Base-by-base conservation (phyloP, 1,284 basidiomycete species). In the Ceratobasidium sp. region DNA sequence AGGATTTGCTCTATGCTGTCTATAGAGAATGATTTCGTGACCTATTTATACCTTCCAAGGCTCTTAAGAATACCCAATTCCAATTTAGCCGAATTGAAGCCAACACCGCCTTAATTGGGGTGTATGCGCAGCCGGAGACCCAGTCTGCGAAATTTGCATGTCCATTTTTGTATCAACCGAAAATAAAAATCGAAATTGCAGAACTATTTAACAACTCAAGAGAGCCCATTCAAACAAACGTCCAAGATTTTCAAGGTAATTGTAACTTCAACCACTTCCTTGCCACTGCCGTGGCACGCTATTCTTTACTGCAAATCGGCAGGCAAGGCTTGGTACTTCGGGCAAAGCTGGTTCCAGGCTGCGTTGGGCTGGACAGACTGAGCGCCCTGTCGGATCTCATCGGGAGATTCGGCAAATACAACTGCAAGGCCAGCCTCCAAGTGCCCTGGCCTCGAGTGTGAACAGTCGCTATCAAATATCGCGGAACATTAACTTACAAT, bases 341-440 rank as follows among this genome's bases (percentile, higher is more conserved):
- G 52, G 65, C 65, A 70, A 39, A 70, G 65, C 28, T 70, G 52
- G 28, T 70, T 48, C 65, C 65, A 70, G 8, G 53, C 53, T n/a
- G 23, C 26, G 43, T 58, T 58, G 16, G 65, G 52, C 39, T 70
- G 52, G 1, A 70, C 65, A 32, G 36, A 8, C n/a, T 58, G 53
- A 2, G 65, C 3, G 3, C 65, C 65, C 41, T 18, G 14, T 26
- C 65, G 90, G 0, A 85, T 84, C 71, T 85, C 77, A 10, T 87
- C 78, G 0, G 94, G 92, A 5, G 94, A 91, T 78, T 92, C 90
- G 78, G 96, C 81, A 76, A 96, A 84, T 71, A 94, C 83, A 30
- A 80, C 77, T 0, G 93, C 94, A 32, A 70, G 65, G 26, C 65
- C 65, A 41, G 65, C 65, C 30, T 70, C 65, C 26, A 70, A 36